phyloP scores from a whole-genome alignment of 164 flowering plant genomes.

The Berberis vulgaris region DNA sequence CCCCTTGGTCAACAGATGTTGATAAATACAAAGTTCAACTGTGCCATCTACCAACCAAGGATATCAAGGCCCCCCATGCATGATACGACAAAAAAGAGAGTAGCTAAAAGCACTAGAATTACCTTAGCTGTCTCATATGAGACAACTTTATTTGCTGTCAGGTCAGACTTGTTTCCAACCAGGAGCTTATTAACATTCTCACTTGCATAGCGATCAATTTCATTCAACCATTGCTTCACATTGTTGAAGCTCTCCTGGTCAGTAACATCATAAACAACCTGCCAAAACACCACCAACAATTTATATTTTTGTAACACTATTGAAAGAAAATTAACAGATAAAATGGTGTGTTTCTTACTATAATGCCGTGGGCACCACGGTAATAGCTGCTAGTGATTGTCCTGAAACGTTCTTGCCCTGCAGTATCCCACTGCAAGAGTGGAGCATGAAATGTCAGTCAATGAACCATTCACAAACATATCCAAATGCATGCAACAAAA shows the following conservation, averaged over 20 bases:
- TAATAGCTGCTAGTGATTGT: constrained; percentile 90
- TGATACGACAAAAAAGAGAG: background rate
- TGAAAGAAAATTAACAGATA: background rate
- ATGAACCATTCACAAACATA: background rate
- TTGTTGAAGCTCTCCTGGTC: constrained; percentile 41
- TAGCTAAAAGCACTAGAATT: background rate
- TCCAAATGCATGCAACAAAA: background rate
- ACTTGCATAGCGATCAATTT: constrained; percentile 38
- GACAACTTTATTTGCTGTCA: constrained; percentile 30
- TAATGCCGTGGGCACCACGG: constrained; percentile 86
- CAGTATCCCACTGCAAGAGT: constrained; percentile 69
- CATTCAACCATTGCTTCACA: constrained; percentile 39
- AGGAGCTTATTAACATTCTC: constrained; percentile 41
- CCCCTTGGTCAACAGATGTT: too few species aligned
- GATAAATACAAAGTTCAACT: too few species aligned
- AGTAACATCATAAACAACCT: constrained; percentile 42
- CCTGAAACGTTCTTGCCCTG: constrained; percentile 88
- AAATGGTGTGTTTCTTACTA: constrained; percentile 31
- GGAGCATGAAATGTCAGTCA: background rate
- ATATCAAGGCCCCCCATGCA: background rate
- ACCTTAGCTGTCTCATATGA: constrained; percentile 37
- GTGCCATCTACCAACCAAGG: too few species aligned
- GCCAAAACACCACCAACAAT: constrained; percentile 6
- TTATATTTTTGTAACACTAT: background rate
- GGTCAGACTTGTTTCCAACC: constrained; percentile 37